A percentile compares a stretch with the other conserved stretches of the same genome.
phyloP scores from a whole-genome alignment of 208 protist species.

The Angomonas ambiguus region DNA sequence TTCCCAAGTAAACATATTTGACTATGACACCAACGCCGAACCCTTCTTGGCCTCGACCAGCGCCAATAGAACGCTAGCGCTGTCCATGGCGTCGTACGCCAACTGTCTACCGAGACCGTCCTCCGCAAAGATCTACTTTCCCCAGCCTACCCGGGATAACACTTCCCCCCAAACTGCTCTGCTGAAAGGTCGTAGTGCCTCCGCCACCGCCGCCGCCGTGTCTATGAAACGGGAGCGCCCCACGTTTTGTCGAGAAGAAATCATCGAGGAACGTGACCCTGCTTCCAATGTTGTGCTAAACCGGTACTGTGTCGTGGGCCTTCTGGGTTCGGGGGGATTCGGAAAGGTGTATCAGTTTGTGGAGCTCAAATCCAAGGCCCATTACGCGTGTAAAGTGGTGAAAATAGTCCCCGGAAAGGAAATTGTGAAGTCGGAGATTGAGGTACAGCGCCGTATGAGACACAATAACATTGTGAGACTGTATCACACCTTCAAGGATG shows the following conservation, averaged over 20 bases:
- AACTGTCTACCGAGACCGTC: neutral
- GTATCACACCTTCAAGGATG: slow-evolving; percentile 47
- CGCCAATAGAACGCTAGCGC: neutral
- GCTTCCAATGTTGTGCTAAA: slow-evolving; percentile 22
- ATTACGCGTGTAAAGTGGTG: slow-evolving; percentile 73
- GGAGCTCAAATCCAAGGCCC: slow-evolving; percentile 22
- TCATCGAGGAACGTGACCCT: slow-evolving; percentile 38
- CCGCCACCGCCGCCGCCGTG: neutral
- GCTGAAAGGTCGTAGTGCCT: neutral
- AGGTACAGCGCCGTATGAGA: slow-evolving; percentile 45
- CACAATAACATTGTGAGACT: slow-evolving; percentile 77
- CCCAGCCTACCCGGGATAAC: neutral
- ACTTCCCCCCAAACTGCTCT: neutral
- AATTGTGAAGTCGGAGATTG: slow-evolving; percentile 59
- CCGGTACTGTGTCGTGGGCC: slow-evolving; percentile 37
- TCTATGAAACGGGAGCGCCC: neutral
- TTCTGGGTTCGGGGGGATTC: slow-evolving; percentile 69
- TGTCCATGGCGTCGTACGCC: neutral
- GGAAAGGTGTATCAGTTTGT: slow-evolving; percentile 52
- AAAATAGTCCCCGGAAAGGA: neutral
- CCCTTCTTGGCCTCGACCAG: neutral
- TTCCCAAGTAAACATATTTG: slow-evolving; percentile 3
- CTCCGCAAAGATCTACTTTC: neutral
- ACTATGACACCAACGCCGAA: slow-evolving; percentile 8
- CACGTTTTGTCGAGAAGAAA: slow-evolving; percentile 15